Evolutionary conservation across 2,329 filamentous ascomycete genomes (phyloP).

Genomic region (Calonectria pteridis): DNA sequence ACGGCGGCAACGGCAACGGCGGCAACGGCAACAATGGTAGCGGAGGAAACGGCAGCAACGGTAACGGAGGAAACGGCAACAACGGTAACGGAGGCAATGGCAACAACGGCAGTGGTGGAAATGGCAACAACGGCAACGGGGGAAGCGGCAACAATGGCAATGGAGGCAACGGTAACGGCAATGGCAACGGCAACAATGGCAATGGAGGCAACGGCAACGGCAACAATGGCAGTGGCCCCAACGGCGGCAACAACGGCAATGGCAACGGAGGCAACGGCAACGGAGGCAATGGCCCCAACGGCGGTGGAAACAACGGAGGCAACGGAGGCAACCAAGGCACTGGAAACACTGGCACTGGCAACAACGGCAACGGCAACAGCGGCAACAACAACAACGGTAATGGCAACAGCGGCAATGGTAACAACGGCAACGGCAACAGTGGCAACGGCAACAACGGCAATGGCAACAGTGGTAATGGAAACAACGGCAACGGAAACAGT

Average conservation of each 20-base stretch:
- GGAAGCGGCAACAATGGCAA: neutral
- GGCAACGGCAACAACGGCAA: slow-evolving; percentile 12
- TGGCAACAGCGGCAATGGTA: neutral
- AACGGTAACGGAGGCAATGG: neutral
- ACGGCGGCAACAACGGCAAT: neutral
- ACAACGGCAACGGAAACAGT: slow-evolving; percentile 47
- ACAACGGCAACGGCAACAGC: neutral
- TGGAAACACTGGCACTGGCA: neutral
- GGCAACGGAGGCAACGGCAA: neutral
- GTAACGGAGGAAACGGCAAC: slow-evolving; percentile 17
- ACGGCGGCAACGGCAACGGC: slow-evolving; percentile 13
- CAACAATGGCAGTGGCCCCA: neutral
- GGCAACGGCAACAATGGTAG: slow-evolving; percentile 13
- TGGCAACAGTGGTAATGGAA: slow-evolving; percentile 7
- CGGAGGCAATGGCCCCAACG: neutral
- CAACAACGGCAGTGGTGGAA: neutral
- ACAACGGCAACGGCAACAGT: neutral
- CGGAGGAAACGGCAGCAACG: slow-evolving; percentile 18
- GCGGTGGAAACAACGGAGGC: neutral
- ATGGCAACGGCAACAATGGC: neutral
- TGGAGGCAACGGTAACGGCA: neutral
- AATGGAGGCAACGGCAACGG: neutral
- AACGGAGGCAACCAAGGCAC: neutral
- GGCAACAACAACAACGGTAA: neutral
- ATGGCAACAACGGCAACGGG: neutral